Conservation (phyloP, 345 rosid genomes). For the Mangifera indica region DNA sequence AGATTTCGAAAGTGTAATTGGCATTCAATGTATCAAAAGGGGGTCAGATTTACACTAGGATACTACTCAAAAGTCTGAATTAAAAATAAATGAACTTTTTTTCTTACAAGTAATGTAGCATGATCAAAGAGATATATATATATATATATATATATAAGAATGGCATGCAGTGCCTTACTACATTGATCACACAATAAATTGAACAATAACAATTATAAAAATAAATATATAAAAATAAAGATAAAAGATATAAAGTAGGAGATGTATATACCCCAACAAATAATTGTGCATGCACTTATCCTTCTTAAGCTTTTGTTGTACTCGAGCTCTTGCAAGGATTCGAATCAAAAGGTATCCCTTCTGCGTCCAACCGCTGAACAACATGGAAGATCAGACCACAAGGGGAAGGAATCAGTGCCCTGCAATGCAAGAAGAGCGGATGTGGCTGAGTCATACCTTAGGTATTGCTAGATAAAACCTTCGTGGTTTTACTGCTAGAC, state of each 20-base stretch:
- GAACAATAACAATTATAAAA: not conserved
- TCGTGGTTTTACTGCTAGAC: slow-evolving; percentile 30
- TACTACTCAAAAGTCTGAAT: not conserved
- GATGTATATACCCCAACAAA: slow-evolving; percentile 3
- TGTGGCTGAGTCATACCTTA: slow-evolving; percentile 20
- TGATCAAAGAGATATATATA: not conserved
- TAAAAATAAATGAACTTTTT: not conserved
- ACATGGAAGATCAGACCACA: not conserved
- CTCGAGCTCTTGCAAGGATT: not conserved
- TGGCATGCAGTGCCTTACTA: not conserved
- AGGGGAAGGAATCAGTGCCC: not conserved
- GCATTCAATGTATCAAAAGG: too few species aligned
- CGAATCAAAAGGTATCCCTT: slow-evolving; percentile 11
- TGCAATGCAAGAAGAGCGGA: slow-evolving; percentile 5
- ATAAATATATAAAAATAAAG: too few species aligned
- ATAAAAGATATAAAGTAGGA: not conserved
- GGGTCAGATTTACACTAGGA: not conserved
- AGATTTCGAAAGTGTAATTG: too few species aligned
- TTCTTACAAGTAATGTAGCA: not conserved
- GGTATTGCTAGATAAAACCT: slow-evolving; percentile 27
- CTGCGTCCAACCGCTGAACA: not conserved
- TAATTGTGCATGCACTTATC: not conserved
- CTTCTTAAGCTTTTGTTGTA: not conserved
- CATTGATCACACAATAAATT: slow-evolving; percentile 3
- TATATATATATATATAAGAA: slow-evolving; percentile 10